Conservation (phyloP, 164 flowering plant genomes). For the Berberis vulgaris region DNA sequence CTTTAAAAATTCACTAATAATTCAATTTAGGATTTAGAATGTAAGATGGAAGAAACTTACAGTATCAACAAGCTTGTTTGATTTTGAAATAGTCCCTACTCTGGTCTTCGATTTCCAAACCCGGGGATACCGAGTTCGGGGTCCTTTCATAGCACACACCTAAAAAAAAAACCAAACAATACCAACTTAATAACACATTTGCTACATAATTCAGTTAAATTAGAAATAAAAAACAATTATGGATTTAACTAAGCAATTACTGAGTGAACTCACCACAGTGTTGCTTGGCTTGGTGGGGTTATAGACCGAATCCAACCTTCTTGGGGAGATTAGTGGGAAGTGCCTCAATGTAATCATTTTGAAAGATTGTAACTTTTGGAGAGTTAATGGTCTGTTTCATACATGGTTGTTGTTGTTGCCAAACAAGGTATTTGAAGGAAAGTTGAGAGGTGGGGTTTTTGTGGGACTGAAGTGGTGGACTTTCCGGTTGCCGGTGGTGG, state of each 20-base stretch:
- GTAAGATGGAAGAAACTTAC: conserved; percentile 30
- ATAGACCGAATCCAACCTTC: conserved; percentile 17
- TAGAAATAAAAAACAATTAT: not conserved
- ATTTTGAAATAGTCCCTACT: conserved; percentile 82
- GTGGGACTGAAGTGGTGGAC: no score
- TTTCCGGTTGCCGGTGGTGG: no score
- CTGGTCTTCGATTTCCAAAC: conserved; percentile 69
- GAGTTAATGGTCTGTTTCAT: no score
- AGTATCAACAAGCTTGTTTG: conserved; percentile 71
- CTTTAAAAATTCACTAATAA: not conserved
- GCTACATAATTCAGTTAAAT: not conserved
- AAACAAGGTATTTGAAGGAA: no score
- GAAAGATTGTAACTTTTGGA: not conserved
- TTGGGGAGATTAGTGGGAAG: conserved; percentile 20
- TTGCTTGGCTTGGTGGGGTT: conserved; percentile 12
- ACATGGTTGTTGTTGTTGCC: no score
- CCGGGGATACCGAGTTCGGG: conserved; percentile 80
- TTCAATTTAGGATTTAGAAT: not conserved
- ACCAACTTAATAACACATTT: not conserved
- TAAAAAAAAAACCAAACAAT: conserved; percentile 11
- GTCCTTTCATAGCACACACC: conserved; percentile 75
- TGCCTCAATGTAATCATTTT: conserved; percentile 57
- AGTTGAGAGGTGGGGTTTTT: no score
- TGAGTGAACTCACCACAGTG: conserved; percentile 35
- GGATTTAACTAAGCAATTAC: not conserved